Evolutionary conservation across 495 filamentous ascomycete species (phyloP).

Genomic region (Aspergillus hancockii): DNA sequence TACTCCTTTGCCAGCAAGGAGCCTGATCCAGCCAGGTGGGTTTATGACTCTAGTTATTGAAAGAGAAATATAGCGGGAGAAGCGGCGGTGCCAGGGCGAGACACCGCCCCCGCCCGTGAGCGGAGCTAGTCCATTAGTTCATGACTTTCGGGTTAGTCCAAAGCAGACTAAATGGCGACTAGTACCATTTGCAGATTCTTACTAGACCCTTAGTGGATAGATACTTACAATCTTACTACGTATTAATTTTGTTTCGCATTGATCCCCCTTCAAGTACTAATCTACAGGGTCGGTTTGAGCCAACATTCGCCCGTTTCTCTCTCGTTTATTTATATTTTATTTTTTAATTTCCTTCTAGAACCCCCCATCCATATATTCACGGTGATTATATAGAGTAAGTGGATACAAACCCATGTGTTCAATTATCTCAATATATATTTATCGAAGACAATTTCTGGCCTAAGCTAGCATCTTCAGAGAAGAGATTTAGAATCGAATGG

Average conservation of each 20-base stretch:
- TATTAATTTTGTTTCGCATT: conserved; percentile 3
- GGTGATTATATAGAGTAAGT: too few relatives aligned
- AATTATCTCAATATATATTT: too few relatives aligned
- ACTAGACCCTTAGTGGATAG: background rate
- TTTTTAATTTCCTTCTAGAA: background rate
- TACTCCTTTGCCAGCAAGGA: conserved; percentile 26
- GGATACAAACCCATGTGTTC: too few relatives aligned
- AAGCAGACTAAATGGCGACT: background rate
- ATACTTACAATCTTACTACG: background rate
- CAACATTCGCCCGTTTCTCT: background rate
- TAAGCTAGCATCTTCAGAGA: background rate
- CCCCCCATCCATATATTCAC: too few relatives aligned
- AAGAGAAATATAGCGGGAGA: conserved; percentile 4
- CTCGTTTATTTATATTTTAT: background rate
- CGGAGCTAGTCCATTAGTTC: conserved; percentile 7
- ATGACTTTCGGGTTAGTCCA: background rate
- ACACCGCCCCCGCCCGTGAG: conserved; percentile 12
- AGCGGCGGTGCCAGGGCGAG: conserved; percentile 11
- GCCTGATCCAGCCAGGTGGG: conserved; percentile 23
- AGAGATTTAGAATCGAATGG: background rate
- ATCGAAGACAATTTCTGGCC: too few relatives aligned
- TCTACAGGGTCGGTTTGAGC: background rate
- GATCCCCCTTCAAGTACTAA: background rate
- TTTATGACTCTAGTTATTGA: conserved; percentile 2
- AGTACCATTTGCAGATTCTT: background rate